Conservation (phyloP, 2,329 filamentous ascomycete species). For the Scytalidium sp. region DNA sequence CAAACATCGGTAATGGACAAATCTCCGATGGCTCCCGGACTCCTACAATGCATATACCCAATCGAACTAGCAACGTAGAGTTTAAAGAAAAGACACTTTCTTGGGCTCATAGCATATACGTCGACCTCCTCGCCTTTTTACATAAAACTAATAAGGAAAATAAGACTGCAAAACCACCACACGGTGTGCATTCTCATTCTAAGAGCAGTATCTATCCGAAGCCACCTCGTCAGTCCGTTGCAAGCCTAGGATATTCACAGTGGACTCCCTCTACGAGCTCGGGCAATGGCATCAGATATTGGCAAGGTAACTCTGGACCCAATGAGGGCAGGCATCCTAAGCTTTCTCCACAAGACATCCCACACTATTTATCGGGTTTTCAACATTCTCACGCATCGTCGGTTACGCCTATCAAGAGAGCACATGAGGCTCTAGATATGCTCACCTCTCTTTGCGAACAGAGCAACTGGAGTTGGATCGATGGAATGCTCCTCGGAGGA, state of each 20-base stretch:
- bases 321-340: conserved; percentile 11
- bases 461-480: conserved; percentile 83
- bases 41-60: conserved; percentile 17
- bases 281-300: conserved; percentile 8
- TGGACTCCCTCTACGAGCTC: conserved; percentile 10
- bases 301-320: conserved; percentile 8
- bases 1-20: not conserved
- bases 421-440: conserved; percentile 64
- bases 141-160: conserved; percentile 55
- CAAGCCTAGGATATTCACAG: conserved; percentile 16
- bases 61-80: conserved; percentile 32
- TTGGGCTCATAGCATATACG: conserved; percentile 70
- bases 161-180: conserved; percentile 29
- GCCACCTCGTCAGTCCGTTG: conserved; percentile 28
- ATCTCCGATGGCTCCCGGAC: conserved; percentile 16
- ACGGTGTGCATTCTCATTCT: conserved; percentile 33
- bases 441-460: conserved; percentile 74
- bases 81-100: conserved; percentile 68
- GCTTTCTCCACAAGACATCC: conserved; percentile 16
- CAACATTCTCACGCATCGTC: conserved; percentile 12
- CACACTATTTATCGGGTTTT: conserved; percentile 24
- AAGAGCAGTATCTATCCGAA: conserved; percentile 56
- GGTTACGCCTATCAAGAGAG: conserved; percentile 37
- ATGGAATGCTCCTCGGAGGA: conserved; percentile 87
- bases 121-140: conserved; percentile 65